Conservation (phyloP, 371 early-diverging fungal genomes). For the Rhizomucor miehei region DNA sequence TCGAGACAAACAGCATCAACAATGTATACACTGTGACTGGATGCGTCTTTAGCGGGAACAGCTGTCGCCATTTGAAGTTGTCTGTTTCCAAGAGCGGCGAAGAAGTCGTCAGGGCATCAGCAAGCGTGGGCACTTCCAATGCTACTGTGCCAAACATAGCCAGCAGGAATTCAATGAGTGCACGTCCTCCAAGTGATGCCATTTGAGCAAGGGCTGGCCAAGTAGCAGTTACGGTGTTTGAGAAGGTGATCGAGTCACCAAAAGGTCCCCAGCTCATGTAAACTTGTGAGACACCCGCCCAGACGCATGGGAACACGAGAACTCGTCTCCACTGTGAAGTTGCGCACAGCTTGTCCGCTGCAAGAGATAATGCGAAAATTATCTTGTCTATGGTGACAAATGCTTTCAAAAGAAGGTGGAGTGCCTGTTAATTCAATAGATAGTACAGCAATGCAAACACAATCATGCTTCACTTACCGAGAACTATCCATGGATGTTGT, state of each 20-base stretch:
- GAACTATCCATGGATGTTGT: conserved; percentile 9
- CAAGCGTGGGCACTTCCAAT: conserved; percentile 14
- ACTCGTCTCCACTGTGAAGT: conserved; percentile 12
- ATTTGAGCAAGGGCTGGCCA: conserved; percentile 33
- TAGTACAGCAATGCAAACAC: not conserved
- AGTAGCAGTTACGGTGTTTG: conserved; percentile 11
- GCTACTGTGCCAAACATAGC: conserved; percentile 24
- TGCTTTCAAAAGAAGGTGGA: too few species aligned
- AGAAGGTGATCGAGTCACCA: conserved; percentile 25
- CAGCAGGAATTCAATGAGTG: conserved; percentile 28
- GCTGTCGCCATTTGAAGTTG: not conserved
- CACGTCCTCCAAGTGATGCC: conserved; percentile 21
- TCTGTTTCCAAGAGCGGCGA: conserved; percentile 1
- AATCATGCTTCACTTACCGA: conserved; percentile 8
- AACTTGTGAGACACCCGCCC: conserved; percentile 26
- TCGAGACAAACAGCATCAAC: conserved; percentile 9
- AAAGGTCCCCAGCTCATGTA: conserved; percentile 13
- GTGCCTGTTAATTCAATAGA: too few species aligned
- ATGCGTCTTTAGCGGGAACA: conserved; percentile 5
- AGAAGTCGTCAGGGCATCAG: not conserved
- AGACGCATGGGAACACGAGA: conserved; percentile 24
- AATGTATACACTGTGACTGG: conserved; percentile 11
- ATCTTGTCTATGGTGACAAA: not conserved
- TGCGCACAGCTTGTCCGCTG: not conserved
- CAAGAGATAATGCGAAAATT: conserved; percentile 8